Evolutionary conservation across 1,139 yeast species (phyloP).

Genomic region (Diutina neorugosa): DNA sequence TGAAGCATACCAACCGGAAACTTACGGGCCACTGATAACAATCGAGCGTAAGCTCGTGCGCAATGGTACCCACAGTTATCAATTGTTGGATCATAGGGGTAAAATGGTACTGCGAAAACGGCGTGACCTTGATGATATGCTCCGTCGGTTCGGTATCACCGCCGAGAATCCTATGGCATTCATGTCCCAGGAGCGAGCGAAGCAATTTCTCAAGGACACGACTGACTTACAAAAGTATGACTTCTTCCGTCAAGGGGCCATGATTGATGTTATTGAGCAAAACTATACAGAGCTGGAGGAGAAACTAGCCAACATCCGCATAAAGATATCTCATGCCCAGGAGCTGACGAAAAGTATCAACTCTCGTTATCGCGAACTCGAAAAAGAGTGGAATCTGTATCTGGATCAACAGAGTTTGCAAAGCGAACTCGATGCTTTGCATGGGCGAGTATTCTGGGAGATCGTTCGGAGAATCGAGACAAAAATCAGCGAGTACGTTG

Average conservation of each 20-base stretch:
- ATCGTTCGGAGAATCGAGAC: conserved; percentile 5
- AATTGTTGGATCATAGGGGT: conserved; percentile 40
- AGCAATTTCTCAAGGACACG: conserved; percentile 73
- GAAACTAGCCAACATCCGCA: not conserved
- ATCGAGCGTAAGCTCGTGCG: conserved; percentile 59
- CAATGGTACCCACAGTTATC: conserved; percentile 39
- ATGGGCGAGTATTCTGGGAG: conserved; percentile 37
- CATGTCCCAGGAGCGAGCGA: conserved; percentile 87
- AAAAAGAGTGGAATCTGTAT: not conserved
- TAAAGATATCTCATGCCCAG: not conserved
- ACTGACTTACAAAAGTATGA: conserved; percentile 59
- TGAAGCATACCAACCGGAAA: conserved; percentile 51
- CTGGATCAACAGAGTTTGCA: conserved; percentile 16
- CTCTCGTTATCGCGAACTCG: not conserved
- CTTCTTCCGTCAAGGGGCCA: conserved; percentile 71
- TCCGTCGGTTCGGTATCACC: conserved; percentile 62
- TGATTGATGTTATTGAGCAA: conserved; percentile 18
- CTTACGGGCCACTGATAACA: conserved; percentile 55
- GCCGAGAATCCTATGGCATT: conserved; percentile 91
- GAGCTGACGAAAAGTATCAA: not conserved
- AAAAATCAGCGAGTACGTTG: conserved; percentile 7
- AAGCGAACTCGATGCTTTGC: conserved; percentile 28
- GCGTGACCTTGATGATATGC: conserved; percentile 52
- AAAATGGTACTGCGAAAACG: conserved; percentile 48
- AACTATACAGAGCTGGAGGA: not conserved